Base-by-base conservation (phyloP, 2,329 filamentous ascomycete species). In the Tolypocladium pustulatum region DNA sequence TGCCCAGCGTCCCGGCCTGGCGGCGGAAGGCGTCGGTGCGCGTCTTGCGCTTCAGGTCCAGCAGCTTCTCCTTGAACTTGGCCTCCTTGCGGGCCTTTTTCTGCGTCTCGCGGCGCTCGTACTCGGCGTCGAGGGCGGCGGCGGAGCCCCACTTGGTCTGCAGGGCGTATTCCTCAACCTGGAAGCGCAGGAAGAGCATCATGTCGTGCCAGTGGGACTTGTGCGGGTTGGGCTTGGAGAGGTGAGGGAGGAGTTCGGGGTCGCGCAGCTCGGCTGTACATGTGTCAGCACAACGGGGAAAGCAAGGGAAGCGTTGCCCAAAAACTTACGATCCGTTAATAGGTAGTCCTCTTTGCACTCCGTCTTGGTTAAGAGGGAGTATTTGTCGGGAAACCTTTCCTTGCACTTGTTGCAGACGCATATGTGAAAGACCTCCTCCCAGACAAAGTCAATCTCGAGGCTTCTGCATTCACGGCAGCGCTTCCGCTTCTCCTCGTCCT, bases 141-240 rank as follows among this genome's bases (percentile, higher is more conserved):
- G 89, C 75, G 0, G 88, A 91, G 0, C 94, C 94, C 94, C 94
- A 99, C 75, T 97, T 97, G 63, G 84, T 85, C 1, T 81, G 84
- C 66, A 97, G 87, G 0, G 93, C 94, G 69, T 97, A 97, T 59
- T 91, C 91, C 69, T 99, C 94, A 2, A 99, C 90, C 69, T 99
- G 94, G 61, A 85, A 95, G 0, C 94, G 88, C 27, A 99, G 79
- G 70, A 94, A 99, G 2, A 99, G 82, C 87, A 96, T 96, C 94
- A 99, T 99, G 77, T 96, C 91, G 72, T 97, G 91, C 90, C 91
- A 99, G 60, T 92, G 91, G 0, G 89, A 86, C 71, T 97, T 97
- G 75, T 97, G 94, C 0, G 94, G 94, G 67, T 99, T 99, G 1
- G 94, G 93, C 38, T 87, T 87, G 57, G 89, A 88, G 10, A 99